These are phyloP conservation scores for Cladosporium colombiae DNA, from an alignment of 2,329 filamentous ascomycete species.

Conservation along the genomic window DNA sequence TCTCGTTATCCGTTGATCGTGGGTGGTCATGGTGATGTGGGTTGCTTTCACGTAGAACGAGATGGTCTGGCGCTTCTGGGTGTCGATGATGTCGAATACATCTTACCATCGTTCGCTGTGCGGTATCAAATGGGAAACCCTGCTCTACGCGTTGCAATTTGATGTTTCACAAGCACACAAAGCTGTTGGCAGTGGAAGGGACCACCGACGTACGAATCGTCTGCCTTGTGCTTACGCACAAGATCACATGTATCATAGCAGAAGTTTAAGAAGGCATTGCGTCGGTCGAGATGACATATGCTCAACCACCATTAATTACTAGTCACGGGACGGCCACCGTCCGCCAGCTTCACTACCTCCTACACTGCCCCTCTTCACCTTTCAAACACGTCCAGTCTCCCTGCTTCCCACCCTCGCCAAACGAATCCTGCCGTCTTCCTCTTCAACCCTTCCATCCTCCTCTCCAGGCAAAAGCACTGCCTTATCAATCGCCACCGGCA, in stretches of 20 bases:
- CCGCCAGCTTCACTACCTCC: neutral
- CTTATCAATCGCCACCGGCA: conserved; percentile 58
- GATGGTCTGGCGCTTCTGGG: neutral
- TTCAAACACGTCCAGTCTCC: neutral
- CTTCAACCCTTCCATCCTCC: conserved; percentile 35
- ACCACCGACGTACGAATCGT: neutral
- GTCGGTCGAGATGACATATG: neutral
- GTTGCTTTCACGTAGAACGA: neutral
- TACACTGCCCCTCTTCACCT: neutral
- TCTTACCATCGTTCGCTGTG: neutral
- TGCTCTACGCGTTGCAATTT: neutral
- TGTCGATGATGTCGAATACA: neutral
- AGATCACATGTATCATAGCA: neutral
- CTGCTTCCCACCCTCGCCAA: conserved; percentile 25
- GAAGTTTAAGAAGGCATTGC: neutral
- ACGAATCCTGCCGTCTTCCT: conserved; percentile 38
- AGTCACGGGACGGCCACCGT: neutral
- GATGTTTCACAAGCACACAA: neutral
- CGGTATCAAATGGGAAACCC: neutral
- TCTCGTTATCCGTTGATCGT: neutral
- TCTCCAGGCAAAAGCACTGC: conserved; percentile 43
- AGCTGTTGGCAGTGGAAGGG: neutral
- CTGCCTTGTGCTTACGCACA: neutral
- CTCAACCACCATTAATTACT: neutral
- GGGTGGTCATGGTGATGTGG: neutral